These are phyloP conservation scores for Globisporangium middletonii DNA, from an alignment of 352 stramenopile genomes.

Conservation along the genomic window DNA sequence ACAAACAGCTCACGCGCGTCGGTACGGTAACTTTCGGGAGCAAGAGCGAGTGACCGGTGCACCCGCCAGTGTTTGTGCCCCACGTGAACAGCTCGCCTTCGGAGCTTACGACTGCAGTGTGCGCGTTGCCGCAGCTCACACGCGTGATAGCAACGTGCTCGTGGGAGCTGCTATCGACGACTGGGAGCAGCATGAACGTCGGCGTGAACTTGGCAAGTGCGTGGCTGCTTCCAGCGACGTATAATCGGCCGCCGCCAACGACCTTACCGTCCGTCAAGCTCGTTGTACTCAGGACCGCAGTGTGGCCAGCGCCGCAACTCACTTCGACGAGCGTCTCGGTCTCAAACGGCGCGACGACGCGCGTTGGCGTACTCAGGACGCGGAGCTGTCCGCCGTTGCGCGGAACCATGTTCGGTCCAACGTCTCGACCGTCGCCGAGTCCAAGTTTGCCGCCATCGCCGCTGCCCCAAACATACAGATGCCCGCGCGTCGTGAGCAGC, in stretches of 20 bases:
- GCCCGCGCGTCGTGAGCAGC: slow-evolving; percentile 44
- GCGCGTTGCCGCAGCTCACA: slow-evolving; percentile 59
- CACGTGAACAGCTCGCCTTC: slow-evolving; percentile 72
- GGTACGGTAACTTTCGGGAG: slow-evolving; percentile 30
- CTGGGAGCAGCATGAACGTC: slow-evolving; percentile 31
- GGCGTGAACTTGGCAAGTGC: slow-evolving; percentile 58
- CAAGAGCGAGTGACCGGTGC: slow-evolving; percentile 42
- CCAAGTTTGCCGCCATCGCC: slow-evolving; percentile 67
- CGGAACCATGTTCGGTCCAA: slow-evolving; percentile 57
- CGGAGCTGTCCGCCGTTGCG: slow-evolving; percentile 44
- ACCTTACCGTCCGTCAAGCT: slow-evolving; percentile 6
- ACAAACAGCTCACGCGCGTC: slow-evolving; percentile 53
- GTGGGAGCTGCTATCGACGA: slow-evolving; percentile 11
- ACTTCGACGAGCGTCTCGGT: slow-evolving; percentile 55
- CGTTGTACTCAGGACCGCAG: slow-evolving; percentile 34
- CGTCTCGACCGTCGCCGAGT: slow-evolving; percentile 51
- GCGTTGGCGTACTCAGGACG: slow-evolving; percentile 32
- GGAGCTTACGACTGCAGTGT: slow-evolving; percentile 53
- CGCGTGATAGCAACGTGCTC: slow-evolving; percentile 22
- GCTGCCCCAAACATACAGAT: slow-evolving; percentile 68
- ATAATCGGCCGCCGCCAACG: slow-evolving; percentile 32
- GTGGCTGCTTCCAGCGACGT: slow-evolving; percentile 61
- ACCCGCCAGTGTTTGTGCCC: slow-evolving; percentile 65
- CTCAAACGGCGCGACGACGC: slow-evolving; percentile 29
- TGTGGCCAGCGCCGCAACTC: slow-evolving; percentile 62